Base-by-base conservation (phyloP, 2,329 filamentous ascomycete genomes). In the Ceratocystis variospora region DNA sequence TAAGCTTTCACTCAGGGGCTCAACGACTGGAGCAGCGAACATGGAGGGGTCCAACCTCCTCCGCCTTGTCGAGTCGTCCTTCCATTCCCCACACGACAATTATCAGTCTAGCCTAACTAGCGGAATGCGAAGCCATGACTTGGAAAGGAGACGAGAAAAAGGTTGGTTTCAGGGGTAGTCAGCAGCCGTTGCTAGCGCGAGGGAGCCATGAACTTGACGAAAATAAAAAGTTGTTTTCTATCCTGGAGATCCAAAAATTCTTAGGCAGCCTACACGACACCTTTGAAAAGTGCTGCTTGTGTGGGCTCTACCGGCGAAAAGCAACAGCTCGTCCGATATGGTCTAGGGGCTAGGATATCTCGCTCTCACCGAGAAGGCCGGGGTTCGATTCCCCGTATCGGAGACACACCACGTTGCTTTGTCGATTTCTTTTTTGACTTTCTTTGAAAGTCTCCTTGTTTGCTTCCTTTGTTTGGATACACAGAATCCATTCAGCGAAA, bases 371-470 rank as follows among this genome's bases (percentile, higher is more conserved):
- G 69, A 66, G 68, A 63, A 69, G 69, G 67, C 69, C 69, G 64
- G 69, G 69, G 69, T 70, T 70, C 69, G 68, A 70, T 70, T 70
- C 69, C 69, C 69, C 64, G 69, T 69, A 68, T 66, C 69, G 69
- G 69, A 70, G 67, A n/a, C 19, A 25, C 2, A 19, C 0, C 5
- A 7, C 7, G 45, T 19, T 48, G 17, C n/a, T 7, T 8, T 19
- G 15, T 19, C 17, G 7, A 12, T 25, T 10, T 25, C 17, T 17
- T 28, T 33, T 28, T 57, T 33, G 22, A 22, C 25, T 4, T 25
- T 22, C 7, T 57, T 57, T 7, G 5, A n/a, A 2, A 50, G 25
- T 33, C 1, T 19, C 12, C 12, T 5, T 15, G 28, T 25, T 61
- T 17, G 37, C 2, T 61, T 44, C 22, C 8, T 61, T 44, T 61